Conservation (phyloP, 805 yeast species). For the Myxozyma sirexii region DNA sequence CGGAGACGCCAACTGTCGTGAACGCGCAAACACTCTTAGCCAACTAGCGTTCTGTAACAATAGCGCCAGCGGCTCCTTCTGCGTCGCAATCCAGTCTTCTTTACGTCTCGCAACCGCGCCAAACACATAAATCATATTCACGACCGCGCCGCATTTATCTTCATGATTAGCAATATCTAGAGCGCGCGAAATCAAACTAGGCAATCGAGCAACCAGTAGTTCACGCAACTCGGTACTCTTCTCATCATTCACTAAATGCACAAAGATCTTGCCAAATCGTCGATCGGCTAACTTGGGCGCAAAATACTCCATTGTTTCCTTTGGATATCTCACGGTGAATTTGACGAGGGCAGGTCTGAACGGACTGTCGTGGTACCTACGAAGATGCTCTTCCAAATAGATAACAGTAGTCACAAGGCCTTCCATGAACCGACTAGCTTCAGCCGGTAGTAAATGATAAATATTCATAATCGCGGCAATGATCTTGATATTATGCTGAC, state of each 20-base stretch:
- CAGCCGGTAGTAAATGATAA: conserved; percentile 87
- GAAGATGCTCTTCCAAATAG: conserved; percentile 76
- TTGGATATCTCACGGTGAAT: conserved; percentile 79
- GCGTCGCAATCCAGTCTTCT: conserved; percentile 59
- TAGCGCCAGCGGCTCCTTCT: conserved; percentile 45
- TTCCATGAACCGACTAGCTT: conserved; percentile 88
- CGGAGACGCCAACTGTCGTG: conserved; percentile 56
- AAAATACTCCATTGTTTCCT: conserved; percentile 72
- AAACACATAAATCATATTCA: conserved; percentile 67
- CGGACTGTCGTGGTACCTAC: conserved; percentile 85
- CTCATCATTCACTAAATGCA: conserved; percentile 61
- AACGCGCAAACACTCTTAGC: conserved; percentile 49
- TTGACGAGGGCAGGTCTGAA: conserved; percentile 89
- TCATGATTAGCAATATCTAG: conserved; percentile 55
- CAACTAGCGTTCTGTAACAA: conserved; percentile 37
- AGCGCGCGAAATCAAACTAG: conserved; percentile 52
- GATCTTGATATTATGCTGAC: conserved; percentile 79
- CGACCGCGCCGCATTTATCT: conserved; percentile 59
- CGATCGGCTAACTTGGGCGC: conserved; percentile 67
- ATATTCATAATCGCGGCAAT: conserved; percentile 88
- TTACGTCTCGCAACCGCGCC: conserved; percentile 54
- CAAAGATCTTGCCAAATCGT: conserved; percentile 64
- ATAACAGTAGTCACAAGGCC: conserved; percentile 77
- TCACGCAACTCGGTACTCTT: conserved; percentile 61
- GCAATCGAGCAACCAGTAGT: conserved; percentile 57